Evolutionary conservation across 139 green algal species (phyloP).

Genomic region (Astrephomene gubernaculifera): DNA sequence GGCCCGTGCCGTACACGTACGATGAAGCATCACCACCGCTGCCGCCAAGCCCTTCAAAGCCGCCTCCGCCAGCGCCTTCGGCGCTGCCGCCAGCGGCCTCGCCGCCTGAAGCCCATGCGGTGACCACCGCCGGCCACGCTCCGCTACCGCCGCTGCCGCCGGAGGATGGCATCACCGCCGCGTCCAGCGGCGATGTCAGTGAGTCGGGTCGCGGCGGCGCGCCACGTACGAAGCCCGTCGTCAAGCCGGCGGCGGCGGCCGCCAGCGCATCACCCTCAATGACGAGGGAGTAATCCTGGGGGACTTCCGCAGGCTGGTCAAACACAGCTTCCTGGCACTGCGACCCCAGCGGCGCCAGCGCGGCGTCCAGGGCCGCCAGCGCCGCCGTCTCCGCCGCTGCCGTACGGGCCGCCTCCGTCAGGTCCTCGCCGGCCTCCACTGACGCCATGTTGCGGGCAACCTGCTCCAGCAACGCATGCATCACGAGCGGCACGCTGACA

Average conservation of each 20-base stretch:
- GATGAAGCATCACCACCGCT: too few relatives aligned
- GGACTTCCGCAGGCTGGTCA: background rate
- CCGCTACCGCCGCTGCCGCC: background rate
- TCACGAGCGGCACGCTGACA: conserved; percentile 59
- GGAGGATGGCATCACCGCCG: background rate
- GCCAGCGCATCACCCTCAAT: conserved; percentile 46
- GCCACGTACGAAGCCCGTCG: conserved; percentile 40
- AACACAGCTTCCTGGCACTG: conserved; percentile 4
- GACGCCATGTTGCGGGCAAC: conserved; percentile 47
- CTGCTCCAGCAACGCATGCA: conserved; percentile 74
- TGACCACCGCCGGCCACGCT: too few relatives aligned
- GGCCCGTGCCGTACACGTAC: conserved; percentile 21
- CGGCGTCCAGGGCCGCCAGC: conserved; percentile 29
- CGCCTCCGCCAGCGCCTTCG: background rate
- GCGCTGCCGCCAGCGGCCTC: background rate
- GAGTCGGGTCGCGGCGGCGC: conserved; percentile 21
- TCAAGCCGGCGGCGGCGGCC: conserved; percentile 45
- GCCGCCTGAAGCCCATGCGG: too few relatives aligned
- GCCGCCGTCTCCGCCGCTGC: conserved; percentile 41
- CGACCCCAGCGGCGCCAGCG: conserved; percentile 24
- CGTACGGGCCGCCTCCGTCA: conserved; percentile 39
- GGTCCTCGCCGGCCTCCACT: conserved; percentile 25
- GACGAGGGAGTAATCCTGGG: conserved; percentile 24
- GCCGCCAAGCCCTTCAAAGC: background rate
- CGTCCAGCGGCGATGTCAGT: conserved; percentile 35